Conservation (phyloP, 148 eudicot species). For the Cornus suecica region DNA sequence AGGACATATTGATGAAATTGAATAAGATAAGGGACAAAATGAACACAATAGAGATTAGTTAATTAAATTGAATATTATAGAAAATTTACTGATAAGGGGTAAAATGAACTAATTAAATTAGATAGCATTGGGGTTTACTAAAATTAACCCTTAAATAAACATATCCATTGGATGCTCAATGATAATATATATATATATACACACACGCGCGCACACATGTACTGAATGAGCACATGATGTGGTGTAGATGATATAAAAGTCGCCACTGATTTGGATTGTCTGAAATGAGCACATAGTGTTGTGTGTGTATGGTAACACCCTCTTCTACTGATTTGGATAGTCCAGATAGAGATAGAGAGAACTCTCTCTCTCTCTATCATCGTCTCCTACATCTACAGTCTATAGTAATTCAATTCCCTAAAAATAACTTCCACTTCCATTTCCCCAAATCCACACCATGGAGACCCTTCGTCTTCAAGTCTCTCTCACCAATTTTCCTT, state of each 20-base stretch:
- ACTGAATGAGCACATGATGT: conserved; percentile 11
- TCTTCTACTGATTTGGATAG: background rate
- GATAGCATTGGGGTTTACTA: too few species aligned
- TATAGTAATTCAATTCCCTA: background rate
- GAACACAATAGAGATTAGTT: too few species aligned
- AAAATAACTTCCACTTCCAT: background rate
- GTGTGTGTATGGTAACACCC: too few species aligned
- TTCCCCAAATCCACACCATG: conserved; percentile 23
- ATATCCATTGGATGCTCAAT: too few species aligned
- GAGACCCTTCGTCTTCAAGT: conserved; percentile 28
- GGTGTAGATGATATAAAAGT: background rate
- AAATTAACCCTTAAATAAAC: too few species aligned
- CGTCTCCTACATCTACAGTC: background rate
- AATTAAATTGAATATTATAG: too few species aligned
- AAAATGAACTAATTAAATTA: too few species aligned
- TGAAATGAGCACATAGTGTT: too few species aligned
- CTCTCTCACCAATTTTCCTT: background rate
- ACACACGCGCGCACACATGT: background rate
- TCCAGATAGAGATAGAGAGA: background rate
- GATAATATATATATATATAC: too few species aligned
- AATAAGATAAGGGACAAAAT: too few species aligned
- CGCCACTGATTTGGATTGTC: background rate
- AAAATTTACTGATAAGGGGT: too few species aligned
- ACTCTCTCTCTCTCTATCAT: background rate
- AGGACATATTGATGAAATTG: too few species aligned